These are phyloP conservation scores for Luffa aegyptiaca DNA, from an alignment of 306 rosid genomes.

Conservation along the genomic window DNA sequence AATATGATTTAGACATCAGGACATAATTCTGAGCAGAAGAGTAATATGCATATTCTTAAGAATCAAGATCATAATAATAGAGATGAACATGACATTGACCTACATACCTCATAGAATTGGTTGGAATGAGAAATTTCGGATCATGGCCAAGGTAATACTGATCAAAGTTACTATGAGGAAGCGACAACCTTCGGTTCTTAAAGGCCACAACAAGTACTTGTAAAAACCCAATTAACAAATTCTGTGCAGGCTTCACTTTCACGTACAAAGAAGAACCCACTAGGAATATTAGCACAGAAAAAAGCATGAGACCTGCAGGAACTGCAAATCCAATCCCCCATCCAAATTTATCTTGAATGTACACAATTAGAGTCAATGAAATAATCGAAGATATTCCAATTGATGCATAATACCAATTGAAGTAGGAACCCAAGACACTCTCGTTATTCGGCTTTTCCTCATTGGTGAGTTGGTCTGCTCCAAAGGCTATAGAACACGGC, in stretches of 20 bases:
- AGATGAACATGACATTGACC: background rate
- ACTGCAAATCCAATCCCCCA: constrained; percentile 45
- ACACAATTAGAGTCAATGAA: constrained; percentile 24
- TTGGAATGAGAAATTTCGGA: constrained; percentile 14
- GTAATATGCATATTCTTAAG: background rate
- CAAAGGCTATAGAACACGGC: constrained; percentile 51
- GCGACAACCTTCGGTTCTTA: constrained; percentile 23
- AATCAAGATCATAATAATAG: background rate
- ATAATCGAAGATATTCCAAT: constrained; percentile 16
- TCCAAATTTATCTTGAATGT: constrained; percentile 40
- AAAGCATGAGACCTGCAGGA: constrained; percentile 25
- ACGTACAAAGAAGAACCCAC: constrained; percentile 31
- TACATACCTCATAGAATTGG: constrained; percentile 27
- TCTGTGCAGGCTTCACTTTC: constrained; percentile 18
- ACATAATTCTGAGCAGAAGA: background rate
- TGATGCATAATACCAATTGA: constrained; percentile 38
- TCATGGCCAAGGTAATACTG: constrained; percentile 21
- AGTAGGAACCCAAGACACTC: constrained; percentile 30
- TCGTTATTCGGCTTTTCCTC: background rate
- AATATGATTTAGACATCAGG: background rate
- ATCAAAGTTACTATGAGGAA: constrained; percentile 7
- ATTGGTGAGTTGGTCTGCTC: constrained; percentile 35
- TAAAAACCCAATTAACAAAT: constrained; percentile 20
- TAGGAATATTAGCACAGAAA: constrained; percentile 25
- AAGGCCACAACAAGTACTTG: constrained; percentile 28